These are phyloP conservation scores for Aspergillus incahuasiensis DNA, from an alignment of 495 filamentous ascomycete species.

Conservation along the genomic window DNA sequence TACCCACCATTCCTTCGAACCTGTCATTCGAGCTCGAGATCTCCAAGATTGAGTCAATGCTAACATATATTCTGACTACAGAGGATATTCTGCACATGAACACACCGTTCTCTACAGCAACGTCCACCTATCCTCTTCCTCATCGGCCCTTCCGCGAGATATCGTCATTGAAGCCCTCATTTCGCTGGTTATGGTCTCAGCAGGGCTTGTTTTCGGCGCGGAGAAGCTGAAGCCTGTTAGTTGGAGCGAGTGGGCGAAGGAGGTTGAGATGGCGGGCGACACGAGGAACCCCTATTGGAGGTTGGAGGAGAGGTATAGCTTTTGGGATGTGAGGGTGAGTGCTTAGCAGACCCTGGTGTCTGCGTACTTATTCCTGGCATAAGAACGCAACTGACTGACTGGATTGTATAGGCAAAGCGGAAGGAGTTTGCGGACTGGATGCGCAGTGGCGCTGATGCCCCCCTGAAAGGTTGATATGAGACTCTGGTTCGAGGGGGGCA, in stretches of 20 bases:
- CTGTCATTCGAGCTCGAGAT: neutral
- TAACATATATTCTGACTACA: constrained; percentile 24
- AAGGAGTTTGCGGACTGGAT: constrained; percentile 75
- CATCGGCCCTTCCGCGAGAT: constrained; percentile 61
- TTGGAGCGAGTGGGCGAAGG: constrained; percentile 79
- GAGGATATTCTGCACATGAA: constrained; percentile 84
- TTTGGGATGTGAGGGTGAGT: constrained; percentile 64
- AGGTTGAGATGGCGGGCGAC: constrained; percentile 66
- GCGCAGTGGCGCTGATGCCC: constrained; percentile 31
- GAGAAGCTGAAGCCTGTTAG: constrained; percentile 69
- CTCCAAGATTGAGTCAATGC: neutral
- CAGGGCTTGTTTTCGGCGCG: constrained; percentile 65
- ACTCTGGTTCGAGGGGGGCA: neutral
- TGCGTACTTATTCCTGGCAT: too few species aligned
- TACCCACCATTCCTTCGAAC: neutral
- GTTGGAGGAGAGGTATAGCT: constrained; percentile 59
- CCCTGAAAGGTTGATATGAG: constrained; percentile 17
- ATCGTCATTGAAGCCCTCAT: constrained; percentile 61
- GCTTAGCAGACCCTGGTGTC: constrained; percentile 1
- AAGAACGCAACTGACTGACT: neutral
- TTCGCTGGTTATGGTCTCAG: constrained; percentile 59
- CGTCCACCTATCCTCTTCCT: constrained; percentile 45
- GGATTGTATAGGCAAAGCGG: constrained; percentile 57
- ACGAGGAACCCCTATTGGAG: constrained; percentile 46
- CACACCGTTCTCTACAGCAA: constrained; percentile 66